Evolutionary conservation across 2,329 filamentous ascomycete species (phyloP).

Genomic region (Fusarium cyanostomum): DNA sequence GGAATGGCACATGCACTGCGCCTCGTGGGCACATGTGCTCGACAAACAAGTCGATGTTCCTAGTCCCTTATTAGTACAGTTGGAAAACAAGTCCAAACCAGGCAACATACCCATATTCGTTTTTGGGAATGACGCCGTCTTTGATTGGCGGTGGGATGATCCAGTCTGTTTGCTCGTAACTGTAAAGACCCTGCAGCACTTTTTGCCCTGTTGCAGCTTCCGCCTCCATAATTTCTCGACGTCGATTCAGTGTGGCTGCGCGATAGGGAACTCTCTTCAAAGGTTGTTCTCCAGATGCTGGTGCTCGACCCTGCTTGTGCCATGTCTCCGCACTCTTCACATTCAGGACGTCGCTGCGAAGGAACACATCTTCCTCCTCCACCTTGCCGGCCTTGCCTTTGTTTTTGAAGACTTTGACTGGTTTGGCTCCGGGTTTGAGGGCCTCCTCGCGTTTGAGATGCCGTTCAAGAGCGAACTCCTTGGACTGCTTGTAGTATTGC

Average conservation of each 20-base stretch:
- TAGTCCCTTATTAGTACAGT: slow-evolving; percentile 39
- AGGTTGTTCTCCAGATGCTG: slow-evolving; percentile 74
- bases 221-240: slow-evolving; percentile 87
- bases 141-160: slow-evolving; percentile 90
- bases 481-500: slow-evolving; percentile 86
- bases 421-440: slow-evolving; percentile 71
- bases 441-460: slow-evolving; percentile 95
- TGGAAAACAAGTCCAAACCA: neutral
- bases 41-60: slow-evolving; percentile 94
- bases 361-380: slow-evolving; percentile 83
- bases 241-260: slow-evolving; percentile 86
- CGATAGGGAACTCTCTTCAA: slow-evolving; percentile 90
- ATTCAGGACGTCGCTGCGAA: slow-evolving; percentile 78
- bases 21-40: slow-evolving; percentile 90
- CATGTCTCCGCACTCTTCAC: slow-evolving; percentile 96
- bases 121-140: slow-evolving; percentile 90
- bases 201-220: slow-evolving; percentile 83
- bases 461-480: slow-evolving; percentile 84
- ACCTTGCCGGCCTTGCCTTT: slow-evolving; percentile 77
- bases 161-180: slow-evolving; percentile 88
- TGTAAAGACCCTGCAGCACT: slow-evolving; percentile 86
- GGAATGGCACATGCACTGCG: slow-evolving; percentile 83
- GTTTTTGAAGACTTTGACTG: slow-evolving; percentile 78
- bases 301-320: slow-evolving; percentile 93
- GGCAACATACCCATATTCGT: slow-evolving; percentile 74